A percentile compares a stretch with the other conserved stretches of the same genome.
These are phyloP conservation scores for Cryomyces antarcticus DNA, from an alignment of 495 filamentous ascomycete genomes.

Conservation along the genomic window DNA sequence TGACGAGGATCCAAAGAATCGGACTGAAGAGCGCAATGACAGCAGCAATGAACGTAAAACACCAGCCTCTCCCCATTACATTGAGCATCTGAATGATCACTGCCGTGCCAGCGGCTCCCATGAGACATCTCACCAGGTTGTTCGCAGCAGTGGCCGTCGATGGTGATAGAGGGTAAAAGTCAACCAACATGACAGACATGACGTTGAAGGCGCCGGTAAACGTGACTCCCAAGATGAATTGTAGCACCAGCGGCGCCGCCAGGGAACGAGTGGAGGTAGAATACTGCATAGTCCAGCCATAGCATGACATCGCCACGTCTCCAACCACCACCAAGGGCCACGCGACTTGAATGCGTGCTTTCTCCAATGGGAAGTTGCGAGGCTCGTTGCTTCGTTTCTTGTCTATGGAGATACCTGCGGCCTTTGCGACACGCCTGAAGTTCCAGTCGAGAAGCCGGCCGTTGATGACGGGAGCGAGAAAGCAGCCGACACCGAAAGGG, in stretches of 20 bases:
- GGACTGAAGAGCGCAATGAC: slow-evolving; percentile 33
- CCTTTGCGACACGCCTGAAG: slow-evolving; percentile 21
- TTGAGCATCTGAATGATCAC: slow-evolving; percentile 44
- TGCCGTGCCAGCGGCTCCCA: slow-evolving; percentile 47
- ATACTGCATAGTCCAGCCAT: slow-evolving; percentile 21
- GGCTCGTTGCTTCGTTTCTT: slow-evolving; percentile 16
- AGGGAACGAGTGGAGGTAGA: slow-evolving; percentile 3
- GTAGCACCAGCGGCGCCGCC: slow-evolving; percentile 25
- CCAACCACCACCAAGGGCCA: slow-evolving; percentile 10
- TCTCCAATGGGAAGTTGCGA: slow-evolving; percentile 31
- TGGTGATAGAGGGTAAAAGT: slow-evolving; percentile 39
- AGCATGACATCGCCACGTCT: slow-evolving; percentile 11
- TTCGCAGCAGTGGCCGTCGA: slow-evolving; percentile 49
- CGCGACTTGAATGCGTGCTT: slow-evolving; percentile 21
- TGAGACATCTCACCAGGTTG: slow-evolving; percentile 45
- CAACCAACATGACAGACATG: slow-evolving; percentile 36
- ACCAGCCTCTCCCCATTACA: slow-evolving; percentile 46
- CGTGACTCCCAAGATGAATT: slow-evolving; percentile 36
- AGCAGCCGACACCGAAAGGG: slow-evolving; percentile 11
- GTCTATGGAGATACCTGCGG: slow-evolving; percentile 17
- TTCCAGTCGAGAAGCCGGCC: slow-evolving; percentile 21
- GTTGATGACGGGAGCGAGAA: slow-evolving; percentile 7
- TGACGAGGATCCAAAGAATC: slow-evolving; percentile 25
- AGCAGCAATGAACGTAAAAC: slow-evolving; percentile 42
- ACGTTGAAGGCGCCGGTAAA: slow-evolving; percentile 35